These are phyloP conservation scores for Cicer arietinum DNA, from an alignment of 306 rosid species.

Conservation along the genomic window DNA sequence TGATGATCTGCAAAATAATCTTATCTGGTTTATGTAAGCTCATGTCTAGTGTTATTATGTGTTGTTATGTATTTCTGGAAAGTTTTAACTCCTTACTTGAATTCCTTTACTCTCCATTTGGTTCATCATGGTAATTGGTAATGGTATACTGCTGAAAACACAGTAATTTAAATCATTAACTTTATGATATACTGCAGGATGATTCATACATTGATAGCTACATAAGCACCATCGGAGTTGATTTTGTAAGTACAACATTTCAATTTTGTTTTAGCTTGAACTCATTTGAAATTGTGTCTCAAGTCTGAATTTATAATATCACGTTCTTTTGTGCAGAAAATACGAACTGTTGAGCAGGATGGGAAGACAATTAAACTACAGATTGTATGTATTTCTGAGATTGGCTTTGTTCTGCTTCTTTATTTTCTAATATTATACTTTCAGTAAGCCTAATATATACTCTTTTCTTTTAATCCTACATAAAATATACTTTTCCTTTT, in stretches of 20 bases:
- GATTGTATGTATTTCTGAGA: constrained; percentile 52
- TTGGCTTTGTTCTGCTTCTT: constrained; percentile 33
- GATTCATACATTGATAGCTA: constrained; percentile 98
- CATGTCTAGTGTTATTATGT: constrained; percentile 4
- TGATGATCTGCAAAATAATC: constrained; percentile 4
- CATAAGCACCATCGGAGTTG: constrained; percentile 99
- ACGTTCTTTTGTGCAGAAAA: constrained; percentile 53
- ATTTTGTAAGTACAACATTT: constrained; percentile 75
- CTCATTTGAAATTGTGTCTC: constrained; percentile 33
- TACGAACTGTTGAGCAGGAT: constrained; percentile 66
- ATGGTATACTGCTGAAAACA: constrained; percentile 20
- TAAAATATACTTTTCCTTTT: constrained; percentile 6
- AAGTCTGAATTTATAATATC: constrained; percentile 22
- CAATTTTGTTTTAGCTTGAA: constrained; percentile 38
- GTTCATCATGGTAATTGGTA: constrained; percentile 39
- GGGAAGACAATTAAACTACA: constrained; percentile 69
- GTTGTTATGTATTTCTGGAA: constrained; percentile 4
- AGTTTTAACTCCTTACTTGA: background rate
- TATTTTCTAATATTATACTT: constrained; percentile 28
- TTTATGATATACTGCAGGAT: constrained; percentile 62
- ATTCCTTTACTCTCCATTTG: constrained; percentile 16
- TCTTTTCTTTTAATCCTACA: background rate
- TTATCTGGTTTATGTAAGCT: constrained; percentile 17
- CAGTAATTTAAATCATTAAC: constrained; percentile 25
- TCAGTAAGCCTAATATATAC: constrained; percentile 22